phyloP scores from a whole-genome alignment of 2,329 filamentous ascomycete species.

The Ascochyta viciae-villosae region DNA sequence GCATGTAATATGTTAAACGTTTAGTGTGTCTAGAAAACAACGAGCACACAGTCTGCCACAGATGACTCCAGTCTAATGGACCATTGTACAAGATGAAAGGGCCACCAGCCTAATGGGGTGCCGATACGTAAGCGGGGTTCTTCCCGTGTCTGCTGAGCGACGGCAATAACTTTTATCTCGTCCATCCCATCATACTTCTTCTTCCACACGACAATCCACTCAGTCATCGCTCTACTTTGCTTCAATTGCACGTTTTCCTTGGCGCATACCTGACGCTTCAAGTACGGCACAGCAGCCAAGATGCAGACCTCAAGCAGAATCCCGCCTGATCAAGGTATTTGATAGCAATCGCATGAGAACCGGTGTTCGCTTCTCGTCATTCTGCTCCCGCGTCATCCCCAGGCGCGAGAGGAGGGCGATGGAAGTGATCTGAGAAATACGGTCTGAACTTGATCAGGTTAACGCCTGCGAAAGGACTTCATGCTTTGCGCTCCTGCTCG shows the following conservation, averaged over 20 bases:
- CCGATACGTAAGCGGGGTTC: conserved; percentile 6
- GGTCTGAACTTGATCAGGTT: conserved; percentile 63
- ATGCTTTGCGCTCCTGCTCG: conserved; percentile 51
- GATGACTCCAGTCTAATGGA: too few relatives aligned
- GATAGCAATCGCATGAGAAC: conserved; percentile 47
- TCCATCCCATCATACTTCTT: background rate
- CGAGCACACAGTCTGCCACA: too few relatives aligned
- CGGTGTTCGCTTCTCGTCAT: conserved; percentile 40
- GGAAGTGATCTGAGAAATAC: conserved; percentile 59
- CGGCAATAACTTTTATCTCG: conserved; percentile 2
- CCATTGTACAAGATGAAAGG: too few relatives aligned
- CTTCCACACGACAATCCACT: background rate
- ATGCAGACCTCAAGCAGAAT: conserved; percentile 45
- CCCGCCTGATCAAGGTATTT: conserved; percentile 48
- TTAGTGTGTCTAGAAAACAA: too few relatives aligned
- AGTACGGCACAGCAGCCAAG: conserved; percentile 39
- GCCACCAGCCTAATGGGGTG: background rate
- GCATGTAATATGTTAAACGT: too few relatives aligned
- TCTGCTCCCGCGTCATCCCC: background rate
- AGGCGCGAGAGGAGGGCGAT: background rate
- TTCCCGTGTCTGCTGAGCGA: conserved; percentile 9
- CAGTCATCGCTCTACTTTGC: background rate
- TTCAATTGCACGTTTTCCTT: background rate
- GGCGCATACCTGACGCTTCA: background rate
- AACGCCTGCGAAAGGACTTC: conserved; percentile 62